Conservation (phyloP, 2,329 filamentous ascomycete species). For the Peltaster fructicola region DNA sequence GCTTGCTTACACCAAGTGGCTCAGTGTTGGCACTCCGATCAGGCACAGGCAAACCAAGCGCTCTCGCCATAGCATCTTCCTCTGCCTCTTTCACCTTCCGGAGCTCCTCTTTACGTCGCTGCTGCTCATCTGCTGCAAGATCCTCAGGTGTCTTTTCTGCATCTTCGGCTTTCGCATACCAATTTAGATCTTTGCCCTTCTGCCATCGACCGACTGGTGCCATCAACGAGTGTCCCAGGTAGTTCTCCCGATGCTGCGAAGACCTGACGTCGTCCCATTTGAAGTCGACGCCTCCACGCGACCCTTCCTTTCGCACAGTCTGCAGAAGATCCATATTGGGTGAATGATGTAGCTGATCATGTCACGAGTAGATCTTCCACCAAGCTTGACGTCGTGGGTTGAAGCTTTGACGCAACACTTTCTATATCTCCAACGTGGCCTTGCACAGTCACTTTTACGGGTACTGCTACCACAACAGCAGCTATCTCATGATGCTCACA, state of each 20-base stretch:
- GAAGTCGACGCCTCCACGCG: slow-evolving; percentile 85
- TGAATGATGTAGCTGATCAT: too few species aligned
- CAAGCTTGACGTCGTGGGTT: too few species aligned
- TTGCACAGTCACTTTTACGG: too few species aligned
- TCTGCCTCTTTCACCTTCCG: slow-evolving; percentile 76
- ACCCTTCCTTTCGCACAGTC: slow-evolving; percentile 76
- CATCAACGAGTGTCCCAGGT: slow-evolving; percentile 79
- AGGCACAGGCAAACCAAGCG: slow-evolving; percentile 61
- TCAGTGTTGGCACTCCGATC: slow-evolving; percentile 43
- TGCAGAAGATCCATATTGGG: slow-evolving; percentile 98
- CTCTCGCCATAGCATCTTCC: slow-evolving; percentile 72
- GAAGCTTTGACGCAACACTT: too few species aligned
- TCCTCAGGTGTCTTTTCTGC: slow-evolving; percentile 31
- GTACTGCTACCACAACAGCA: too few species aligned
- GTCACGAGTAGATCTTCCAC: too few species aligned
- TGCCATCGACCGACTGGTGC: slow-evolving; percentile 85
- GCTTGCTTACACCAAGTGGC: slow-evolving; percentile 37
- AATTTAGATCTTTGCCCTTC: slow-evolving; percentile 50
- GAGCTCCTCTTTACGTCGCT: slow-evolving; percentile 53
- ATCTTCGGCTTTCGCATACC: slow-evolving; percentile 45
- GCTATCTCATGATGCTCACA: too few species aligned
- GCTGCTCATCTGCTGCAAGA: slow-evolving; percentile 45
- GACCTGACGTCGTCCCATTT: slow-evolving; percentile 88
- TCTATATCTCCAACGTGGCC: too few species aligned
- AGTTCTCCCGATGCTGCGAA: slow-evolving; percentile 75